A percentile compares a stretch with the other conserved stretches of the same genome.
These are phyloP conservation scores for Bryopsis sp. DNA, from an alignment of 139 green algal species.

Conservation along the genomic window DNA sequence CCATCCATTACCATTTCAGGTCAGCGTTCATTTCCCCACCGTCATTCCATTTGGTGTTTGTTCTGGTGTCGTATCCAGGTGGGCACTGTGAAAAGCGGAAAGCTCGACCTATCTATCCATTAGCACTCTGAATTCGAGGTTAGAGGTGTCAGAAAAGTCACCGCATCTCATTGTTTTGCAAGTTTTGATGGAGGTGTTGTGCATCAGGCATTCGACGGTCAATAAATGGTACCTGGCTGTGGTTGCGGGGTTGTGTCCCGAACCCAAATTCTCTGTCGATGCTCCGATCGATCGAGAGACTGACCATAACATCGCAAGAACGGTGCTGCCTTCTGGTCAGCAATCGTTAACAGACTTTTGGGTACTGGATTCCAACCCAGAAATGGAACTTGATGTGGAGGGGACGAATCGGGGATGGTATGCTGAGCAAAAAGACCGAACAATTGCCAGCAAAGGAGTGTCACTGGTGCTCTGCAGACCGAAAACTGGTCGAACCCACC, in stretches of 20 bases:
- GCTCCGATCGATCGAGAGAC: constrained; percentile 49
- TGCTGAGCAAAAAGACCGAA: not conserved
- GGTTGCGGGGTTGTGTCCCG: constrained; percentile 33
- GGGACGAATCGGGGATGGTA: not conserved
- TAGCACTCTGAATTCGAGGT: too few species aligned
- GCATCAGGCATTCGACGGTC: too few species aligned
- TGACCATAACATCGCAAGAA: constrained; percentile 21
- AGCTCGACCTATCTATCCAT: too few species aligned
- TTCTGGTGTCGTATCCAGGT: not conserved
- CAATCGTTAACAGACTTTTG: constrained; percentile 23
- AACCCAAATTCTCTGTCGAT: constrained; percentile 36
- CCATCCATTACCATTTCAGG: constrained; percentile 66
- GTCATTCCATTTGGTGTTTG: not conserved
- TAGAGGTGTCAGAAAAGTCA: too few species aligned
- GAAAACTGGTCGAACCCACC: constrained; percentile 55
- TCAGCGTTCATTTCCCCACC: constrained; percentile 12
- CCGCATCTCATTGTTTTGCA: too few species aligned
- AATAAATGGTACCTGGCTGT: constrained; percentile 71
- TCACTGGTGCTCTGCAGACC: constrained; percentile 42
- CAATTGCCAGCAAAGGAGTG: constrained; percentile 10
- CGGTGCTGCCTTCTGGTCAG: constrained; percentile 4
- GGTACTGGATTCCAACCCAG: constrained; percentile 29
- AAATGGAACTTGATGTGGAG: constrained; percentile 16
- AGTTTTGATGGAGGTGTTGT: too few species aligned
- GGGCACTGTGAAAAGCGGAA: too few species aligned